phyloP scores from a whole-genome alignment of 2,329 filamentous ascomycete species.

The Lasiodiplodia sp. region DNA sequence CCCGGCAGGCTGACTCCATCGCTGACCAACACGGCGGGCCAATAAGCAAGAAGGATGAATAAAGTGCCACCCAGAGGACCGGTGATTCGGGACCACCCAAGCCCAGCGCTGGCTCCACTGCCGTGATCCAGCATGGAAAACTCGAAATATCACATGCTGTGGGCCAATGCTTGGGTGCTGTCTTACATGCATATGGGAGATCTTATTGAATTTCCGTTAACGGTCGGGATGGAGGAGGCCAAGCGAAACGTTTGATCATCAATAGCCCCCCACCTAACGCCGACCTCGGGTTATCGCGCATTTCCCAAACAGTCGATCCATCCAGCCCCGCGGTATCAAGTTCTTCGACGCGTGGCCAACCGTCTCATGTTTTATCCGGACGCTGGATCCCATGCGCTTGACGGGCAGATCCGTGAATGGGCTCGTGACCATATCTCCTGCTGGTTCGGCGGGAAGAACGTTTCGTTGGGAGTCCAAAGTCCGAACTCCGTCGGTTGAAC shows the following conservation, averaged over 20 bases:
- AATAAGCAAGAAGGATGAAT: background rate
- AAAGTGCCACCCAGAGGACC: background rate
- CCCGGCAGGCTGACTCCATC: background rate
- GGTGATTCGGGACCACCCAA: background rate
- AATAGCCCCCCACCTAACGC: background rate
- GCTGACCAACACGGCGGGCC: background rate
- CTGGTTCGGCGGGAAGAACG: background rate
- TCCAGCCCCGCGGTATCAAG: background rate
- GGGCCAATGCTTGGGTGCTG: background rate
- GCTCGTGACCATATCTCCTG: background rate
- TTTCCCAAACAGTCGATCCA: background rate
- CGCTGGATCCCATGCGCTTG: background rate
- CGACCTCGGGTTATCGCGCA: background rate
- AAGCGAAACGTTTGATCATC: conserved; percentile 7
- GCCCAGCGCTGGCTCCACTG: background rate
- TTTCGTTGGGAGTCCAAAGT: background rate
- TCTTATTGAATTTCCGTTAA: background rate
- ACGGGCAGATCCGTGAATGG: background rate
- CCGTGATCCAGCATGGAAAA: background rate
- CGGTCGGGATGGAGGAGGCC: background rate
- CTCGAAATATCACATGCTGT: background rate
- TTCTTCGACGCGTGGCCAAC: background rate
- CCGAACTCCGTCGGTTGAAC: background rate
- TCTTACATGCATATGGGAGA: conserved; percentile 26
- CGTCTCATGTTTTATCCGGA: background rate